phyloP scores from a whole-genome alignment of 257 asterid genomes.

The Solanum piurae region DNA sequence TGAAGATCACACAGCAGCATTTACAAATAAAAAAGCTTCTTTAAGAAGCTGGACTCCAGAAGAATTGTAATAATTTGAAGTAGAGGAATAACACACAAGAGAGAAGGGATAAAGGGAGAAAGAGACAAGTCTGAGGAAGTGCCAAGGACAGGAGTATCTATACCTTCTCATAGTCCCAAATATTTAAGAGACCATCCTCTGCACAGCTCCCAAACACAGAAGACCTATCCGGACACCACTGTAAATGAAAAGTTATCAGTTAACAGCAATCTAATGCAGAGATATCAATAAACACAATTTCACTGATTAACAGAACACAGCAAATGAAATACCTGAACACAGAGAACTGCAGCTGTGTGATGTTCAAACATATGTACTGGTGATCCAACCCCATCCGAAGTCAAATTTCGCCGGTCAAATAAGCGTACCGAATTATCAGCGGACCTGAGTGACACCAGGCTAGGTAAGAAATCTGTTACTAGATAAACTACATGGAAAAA shows the following conservation, averaged over 20 bases:
- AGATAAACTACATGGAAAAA: neutral
- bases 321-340: slow-evolving; percentile 70
- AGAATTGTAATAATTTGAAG: neutral
- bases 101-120: neutral
- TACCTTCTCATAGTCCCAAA: slow-evolving; percentile 95
- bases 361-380: slow-evolving; percentile 79
- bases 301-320: slow-evolving; percentile 1
- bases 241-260: slow-evolving; percentile 10
- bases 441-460: slow-evolving; percentile 39
- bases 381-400: slow-evolving; percentile 57
- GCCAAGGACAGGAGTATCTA: neutral
- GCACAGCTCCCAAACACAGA: slow-evolving; percentile 96
- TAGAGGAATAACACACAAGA: neutral
- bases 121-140: neutral
- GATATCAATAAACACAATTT: neutral
- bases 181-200: slow-evolving; percentile 83
- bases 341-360: slow-evolving; percentile 83
- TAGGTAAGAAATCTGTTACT: neutral
- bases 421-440: slow-evolving; percentile 85
- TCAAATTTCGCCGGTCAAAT: slow-evolving; percentile 90
- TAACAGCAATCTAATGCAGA: neutral
- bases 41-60: neutral
- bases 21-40: neutral
- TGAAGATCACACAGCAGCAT: neutral
- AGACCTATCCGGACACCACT: slow-evolving; percentile 94